phyloP scores from a whole-genome alignment of 2,329 filamentous ascomycete species.

The Aspergillus sp. region DNA sequence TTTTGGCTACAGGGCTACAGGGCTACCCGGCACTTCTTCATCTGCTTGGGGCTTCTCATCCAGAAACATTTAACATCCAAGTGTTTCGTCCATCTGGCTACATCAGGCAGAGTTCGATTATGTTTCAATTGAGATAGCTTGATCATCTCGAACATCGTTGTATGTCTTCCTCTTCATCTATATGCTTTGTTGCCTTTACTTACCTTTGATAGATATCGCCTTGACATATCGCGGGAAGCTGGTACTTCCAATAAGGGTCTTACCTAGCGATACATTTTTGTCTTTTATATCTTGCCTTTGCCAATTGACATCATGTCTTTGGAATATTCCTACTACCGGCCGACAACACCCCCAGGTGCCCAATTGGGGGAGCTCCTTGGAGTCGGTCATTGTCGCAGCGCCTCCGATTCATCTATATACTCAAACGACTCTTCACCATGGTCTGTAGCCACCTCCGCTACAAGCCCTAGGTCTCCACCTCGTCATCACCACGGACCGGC shows the following conservation, averaged over 20 bases:
- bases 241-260: slow-evolving; percentile 13
- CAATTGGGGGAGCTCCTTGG: slow-evolving; percentile 28
- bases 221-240: slow-evolving; percentile 18
- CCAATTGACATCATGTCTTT: slow-evolving; percentile 33
- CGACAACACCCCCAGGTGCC: slow-evolving; percentile 39
- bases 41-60: slow-evolving; percentile 9
- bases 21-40: too few species aligned
- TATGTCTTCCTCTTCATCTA: too few species aligned
- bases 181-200: slow-evolving; percentile 11
- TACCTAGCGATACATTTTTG: background rate
- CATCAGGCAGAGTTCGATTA: slow-evolving; percentile 2
- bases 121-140: slow-evolving; percentile 15
- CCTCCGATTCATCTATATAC: slow-evolving; percentile 61
- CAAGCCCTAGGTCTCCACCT: slow-evolving; percentile 65
- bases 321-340: slow-evolving; percentile 39
- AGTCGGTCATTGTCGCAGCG: slow-evolving; percentile 54
- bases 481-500: slow-evolving; percentile 70
- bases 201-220: slow-evolving; percentile 6
- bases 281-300: background rate
- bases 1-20: slow-evolving; percentile 18
- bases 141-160: too few species aligned
- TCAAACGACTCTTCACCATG: slow-evolving; percentile 66
- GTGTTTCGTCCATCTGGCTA: slow-evolving; percentile 21
- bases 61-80: slow-evolving; percentile 38
- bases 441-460: slow-evolving; percentile 63